These are phyloP conservation scores for Malus asiatica DNA, from an alignment of 306 rosid species.

Conservation along the genomic window DNA sequence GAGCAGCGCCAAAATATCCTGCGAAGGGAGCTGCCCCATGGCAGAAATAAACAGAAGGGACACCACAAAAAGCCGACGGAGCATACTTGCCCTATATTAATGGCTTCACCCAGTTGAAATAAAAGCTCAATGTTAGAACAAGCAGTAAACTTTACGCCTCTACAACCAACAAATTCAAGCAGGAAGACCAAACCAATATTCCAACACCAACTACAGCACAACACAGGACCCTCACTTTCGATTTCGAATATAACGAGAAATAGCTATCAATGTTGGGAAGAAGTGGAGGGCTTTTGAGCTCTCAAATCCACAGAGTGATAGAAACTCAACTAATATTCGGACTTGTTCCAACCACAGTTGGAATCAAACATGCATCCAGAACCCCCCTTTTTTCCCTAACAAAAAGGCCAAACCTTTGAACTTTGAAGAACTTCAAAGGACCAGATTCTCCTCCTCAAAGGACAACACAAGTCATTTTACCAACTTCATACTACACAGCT, in stretches of 20 bases:
- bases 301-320: constrained; percentile 6
- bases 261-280: neutral
- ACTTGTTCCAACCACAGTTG: constrained; percentile 17
- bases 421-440: constrained; percentile 17
- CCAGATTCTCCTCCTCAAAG: constrained; percentile 11
- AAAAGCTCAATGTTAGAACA: constrained; percentile 20
- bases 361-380: constrained; percentile 4
- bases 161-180: constrained; percentile 11
- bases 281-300: constrained; percentile 3
- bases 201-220: constrained; percentile 12
- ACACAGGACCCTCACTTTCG: neutral
- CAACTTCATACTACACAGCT: constrained; percentile 25
- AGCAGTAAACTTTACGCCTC: constrained; percentile 6
- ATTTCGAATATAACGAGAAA: neutral
- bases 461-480: neutral
- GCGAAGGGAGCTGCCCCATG: constrained; percentile 91
- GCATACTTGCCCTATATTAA: constrained; percentile 26
- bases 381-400: constrained; percentile 6
- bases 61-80: constrained; percentile 46
- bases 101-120: neutral
- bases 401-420: constrained; percentile 9
- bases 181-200: neutral
- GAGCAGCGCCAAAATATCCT: constrained; percentile 82
- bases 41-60: constrained; percentile 52
- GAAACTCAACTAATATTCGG: constrained; percentile 9